A percentile compares a stretch with the other conserved stretches of the same genome.
Conservation (phyloP, 208 protist genomes). For the Naegleria fowleri region DNA sequence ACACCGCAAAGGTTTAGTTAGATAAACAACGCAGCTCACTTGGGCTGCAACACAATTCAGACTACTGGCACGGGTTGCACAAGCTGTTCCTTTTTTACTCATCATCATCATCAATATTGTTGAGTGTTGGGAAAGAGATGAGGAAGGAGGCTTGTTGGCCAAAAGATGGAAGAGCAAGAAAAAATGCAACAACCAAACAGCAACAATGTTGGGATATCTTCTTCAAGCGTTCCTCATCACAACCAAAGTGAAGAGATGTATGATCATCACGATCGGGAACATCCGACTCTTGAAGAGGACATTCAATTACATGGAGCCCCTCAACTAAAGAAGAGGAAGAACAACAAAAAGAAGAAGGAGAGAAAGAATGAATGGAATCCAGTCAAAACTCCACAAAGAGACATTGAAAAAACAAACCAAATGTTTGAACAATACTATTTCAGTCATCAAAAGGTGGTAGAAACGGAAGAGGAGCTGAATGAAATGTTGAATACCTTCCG, state of each 20-base stretch:
- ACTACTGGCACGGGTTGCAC: no score
- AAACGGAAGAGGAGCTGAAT: not conserved
- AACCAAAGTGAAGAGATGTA: not conserved
- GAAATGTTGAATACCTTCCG: not conserved
- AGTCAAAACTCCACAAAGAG: not conserved
- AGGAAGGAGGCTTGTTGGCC: not conserved
- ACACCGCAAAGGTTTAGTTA: not conserved
- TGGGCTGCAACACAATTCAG: no score
- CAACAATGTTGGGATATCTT: not conserved
- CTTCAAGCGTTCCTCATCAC: not conserved
- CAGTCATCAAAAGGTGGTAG: not conserved
- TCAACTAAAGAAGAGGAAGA: no score
- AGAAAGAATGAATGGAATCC: not conserved
- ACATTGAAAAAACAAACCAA: not conserved
- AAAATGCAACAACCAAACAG: not conserved
- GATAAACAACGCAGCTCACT: not conserved
- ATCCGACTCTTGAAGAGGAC: no score
- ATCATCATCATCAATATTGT: no score
- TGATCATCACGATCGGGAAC: no score
- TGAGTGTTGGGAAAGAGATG: no score
- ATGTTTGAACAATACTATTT: not conserved
- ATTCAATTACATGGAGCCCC: no score
- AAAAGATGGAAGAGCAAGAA: not conserved
- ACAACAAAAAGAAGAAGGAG: no score
- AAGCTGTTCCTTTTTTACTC: no score